Base-by-base conservation (phyloP, 2,329 filamentous ascomycete genomes). In the Beauveria australis region DNA sequence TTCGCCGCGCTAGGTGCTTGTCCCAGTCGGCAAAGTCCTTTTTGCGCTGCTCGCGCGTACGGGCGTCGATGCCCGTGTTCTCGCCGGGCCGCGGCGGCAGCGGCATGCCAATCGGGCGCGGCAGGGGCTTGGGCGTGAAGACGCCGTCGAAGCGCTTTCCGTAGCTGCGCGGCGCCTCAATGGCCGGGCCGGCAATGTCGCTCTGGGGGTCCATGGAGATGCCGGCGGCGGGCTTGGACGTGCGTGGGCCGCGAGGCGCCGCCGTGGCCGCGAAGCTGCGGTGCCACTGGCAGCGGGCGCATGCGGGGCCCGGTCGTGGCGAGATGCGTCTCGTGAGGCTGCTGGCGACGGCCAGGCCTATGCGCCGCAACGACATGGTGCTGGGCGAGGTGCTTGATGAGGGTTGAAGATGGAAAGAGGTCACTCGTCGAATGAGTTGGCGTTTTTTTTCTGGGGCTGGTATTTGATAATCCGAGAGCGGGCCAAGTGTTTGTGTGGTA, bases 11-110 rank as follows among this genome's bases (percentile, higher is more conserved):
- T 8, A 97, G 75, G 71, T 97, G 92, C 73, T 91, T 92, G 62
- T 94, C 88, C 69, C 90, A 92, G 74, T 94, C 80, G 64, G 90
- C 85, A 70, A 96, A 91, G 70, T 96, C 92, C 64, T 90, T 85
- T 46, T 87, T 82, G 54, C 85, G 84, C 74, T 96, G 80, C 63
- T 79, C 78, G 64, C 89, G 72, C 1, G 86, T 81, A 46, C 92
- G 85, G 19, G 67, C 69, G 68, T 95, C 90, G 63, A 89, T 73
- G 58, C 92, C 92, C 1, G 86, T 88, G 75, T 97, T 97, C 72
- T 97, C 87, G 62, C 91, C 91, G 14, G 84, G 76, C 61, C 80
- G 76, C 0, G 94, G 94, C 2, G 92, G 89, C 43, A 83, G 75
- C 12, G 81, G 79, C 74, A 96, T 85, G 64, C 94, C 94, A 66